Base-by-base conservation (phyloP, 495 filamentous ascomycete species). In the Penicillium manginii region DNA sequence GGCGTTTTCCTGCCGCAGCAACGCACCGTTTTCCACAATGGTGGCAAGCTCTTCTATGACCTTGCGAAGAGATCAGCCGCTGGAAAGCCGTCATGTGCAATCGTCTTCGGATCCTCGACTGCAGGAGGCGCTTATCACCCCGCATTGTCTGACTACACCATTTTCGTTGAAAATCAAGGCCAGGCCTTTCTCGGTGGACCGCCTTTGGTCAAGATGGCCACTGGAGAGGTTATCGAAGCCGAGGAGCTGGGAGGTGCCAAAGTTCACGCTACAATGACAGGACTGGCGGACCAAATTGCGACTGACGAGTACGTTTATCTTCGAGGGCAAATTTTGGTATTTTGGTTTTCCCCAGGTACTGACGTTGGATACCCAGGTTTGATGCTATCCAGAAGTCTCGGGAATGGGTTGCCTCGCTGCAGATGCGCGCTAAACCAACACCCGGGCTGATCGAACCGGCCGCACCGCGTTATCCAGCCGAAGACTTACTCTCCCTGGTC, bases 101-200 rank as follows among this genome's bases (percentile, higher is more conserved):
- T 73, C 12, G 71, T 73, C 3, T 73, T 73, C 42, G 71, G 71
- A 15, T 68, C 71, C 10, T 73, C 71, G 1, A 73, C 71, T 0
- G 71, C 71, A 5, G 71, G 71, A 4, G 71, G 71, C 11, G 71
- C 71, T n/a, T 73, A 73, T 52, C 71, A 73, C 35, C 71, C 71
- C 4, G 71, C 71, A 2, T 49, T 73, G 6, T 73, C 71, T 8
- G 71, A 72, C 42, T 72, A 73, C 40, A 71, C 71, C 1, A 72
- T 73, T 18, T 73, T 73, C 23, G 71, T 73, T 6, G 61, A 73
- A 23, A 67, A 67, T 29, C 71, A 73, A 47, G 71, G 64, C 0
- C 71, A 73, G 49, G 71, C 67, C 2, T 73, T 68, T 31, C 64
- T 73, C 3, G 71, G 68, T 15, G 71, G 71, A 2, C 71, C 71